Percentiles rank a stretch among this genome's conserved stretches.
These are phyloP conservation scores for Agrocybe chaxingu DNA, from an alignment of 768 basidiomycete species.

Conservation along the genomic window DNA sequence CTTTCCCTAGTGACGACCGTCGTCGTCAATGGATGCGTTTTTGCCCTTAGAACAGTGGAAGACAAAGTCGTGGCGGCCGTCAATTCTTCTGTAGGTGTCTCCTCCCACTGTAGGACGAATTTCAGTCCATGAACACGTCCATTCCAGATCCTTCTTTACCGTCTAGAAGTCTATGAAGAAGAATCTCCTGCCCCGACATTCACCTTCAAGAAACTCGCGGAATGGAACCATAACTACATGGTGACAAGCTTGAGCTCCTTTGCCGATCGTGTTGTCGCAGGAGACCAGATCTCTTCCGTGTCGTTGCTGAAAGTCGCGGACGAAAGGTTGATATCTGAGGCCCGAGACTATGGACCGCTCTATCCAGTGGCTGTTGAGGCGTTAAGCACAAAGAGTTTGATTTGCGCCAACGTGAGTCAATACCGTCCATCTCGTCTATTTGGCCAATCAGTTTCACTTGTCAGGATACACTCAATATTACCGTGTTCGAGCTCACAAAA, in stretches of 20 bases:
- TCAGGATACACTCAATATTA: conserved; percentile 69
- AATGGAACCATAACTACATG: conserved; percentile 84
- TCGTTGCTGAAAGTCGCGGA: conserved; percentile 57
- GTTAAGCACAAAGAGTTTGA: conserved; percentile 48
- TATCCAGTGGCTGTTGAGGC: conserved; percentile 71
- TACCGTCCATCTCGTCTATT: neutral
- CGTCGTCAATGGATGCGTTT: conserved; percentile 65
- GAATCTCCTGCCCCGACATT: conserved; percentile 28
- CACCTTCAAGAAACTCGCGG: conserved; percentile 39
- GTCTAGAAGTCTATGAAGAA: conserved; percentile 29
- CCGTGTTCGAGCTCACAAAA: conserved; percentile 52
- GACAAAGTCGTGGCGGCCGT: conserved; percentile 64
- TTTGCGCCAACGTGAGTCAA: conserved; percentile 69
- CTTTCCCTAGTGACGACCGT: conserved; percentile 39
- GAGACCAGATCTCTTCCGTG: conserved; percentile 79
- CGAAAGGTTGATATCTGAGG: conserved; percentile 47
- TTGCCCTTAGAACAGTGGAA: conserved; percentile 49
- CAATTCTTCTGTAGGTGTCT: conserved; percentile 65
- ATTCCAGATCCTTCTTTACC: conserved; percentile 44
- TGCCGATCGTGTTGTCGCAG: conserved; percentile 57
- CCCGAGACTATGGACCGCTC: conserved; percentile 72
- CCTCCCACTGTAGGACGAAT: neutral
- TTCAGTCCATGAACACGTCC: too few relatives aligned
- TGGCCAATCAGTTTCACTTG: neutral
- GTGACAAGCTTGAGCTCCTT: conserved; percentile 63